phyloP scores from a whole-genome alignment of 1,284 basidiomycete genomes.

The Leccinum pallidistipes region DNA sequence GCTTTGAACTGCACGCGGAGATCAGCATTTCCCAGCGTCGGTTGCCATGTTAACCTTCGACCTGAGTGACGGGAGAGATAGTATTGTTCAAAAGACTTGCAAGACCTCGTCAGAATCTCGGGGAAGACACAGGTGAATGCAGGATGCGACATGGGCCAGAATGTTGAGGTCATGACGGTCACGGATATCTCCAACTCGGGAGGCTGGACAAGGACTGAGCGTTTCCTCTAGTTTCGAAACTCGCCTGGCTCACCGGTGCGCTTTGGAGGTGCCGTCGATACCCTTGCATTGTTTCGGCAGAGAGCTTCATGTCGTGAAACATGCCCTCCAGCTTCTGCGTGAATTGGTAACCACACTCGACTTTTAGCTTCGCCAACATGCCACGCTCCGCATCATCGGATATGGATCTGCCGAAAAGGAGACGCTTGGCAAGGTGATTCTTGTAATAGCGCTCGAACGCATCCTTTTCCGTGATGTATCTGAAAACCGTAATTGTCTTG shows the following conservation, averaged over 20 bases:
- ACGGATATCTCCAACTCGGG: constrained; percentile 81
- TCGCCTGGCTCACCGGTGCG: constrained; percentile 45
- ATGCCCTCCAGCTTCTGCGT: constrained; percentile 99
- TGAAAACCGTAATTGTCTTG: constrained; percentile 95
- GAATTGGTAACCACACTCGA: constrained; percentile 96
- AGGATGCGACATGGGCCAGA: constrained; percentile 83
- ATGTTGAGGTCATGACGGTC: constrained; percentile 89
- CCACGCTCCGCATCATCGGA: constrained; percentile 98
- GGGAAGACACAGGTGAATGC: constrained; percentile 70
- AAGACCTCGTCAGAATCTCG: constrained; percentile 58
- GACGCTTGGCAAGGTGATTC: constrained; percentile 89
- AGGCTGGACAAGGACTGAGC: constrained; percentile 42
- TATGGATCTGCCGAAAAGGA: constrained; percentile 84
- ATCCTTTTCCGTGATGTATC: constrained; percentile 95
- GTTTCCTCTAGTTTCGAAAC: constrained; percentile 1
- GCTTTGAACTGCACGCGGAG: constrained; percentile 87
- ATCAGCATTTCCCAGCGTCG: constrained; percentile 91
- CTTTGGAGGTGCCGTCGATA: constrained; percentile 67
- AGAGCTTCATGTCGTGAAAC: constrained; percentile 97
- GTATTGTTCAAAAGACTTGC: constrained; percentile 84
- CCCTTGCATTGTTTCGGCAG: constrained; percentile 77
- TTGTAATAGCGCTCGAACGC: constrained; percentile 99
- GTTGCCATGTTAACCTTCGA: constrained; percentile 91
- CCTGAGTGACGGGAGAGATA: constrained; percentile 91
- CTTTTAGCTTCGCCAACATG: constrained; percentile 97